These are phyloP conservation scores for Suillus cothurnatus DNA, from an alignment of 768 basidiomycete genomes.

Conservation along the genomic window DNA sequence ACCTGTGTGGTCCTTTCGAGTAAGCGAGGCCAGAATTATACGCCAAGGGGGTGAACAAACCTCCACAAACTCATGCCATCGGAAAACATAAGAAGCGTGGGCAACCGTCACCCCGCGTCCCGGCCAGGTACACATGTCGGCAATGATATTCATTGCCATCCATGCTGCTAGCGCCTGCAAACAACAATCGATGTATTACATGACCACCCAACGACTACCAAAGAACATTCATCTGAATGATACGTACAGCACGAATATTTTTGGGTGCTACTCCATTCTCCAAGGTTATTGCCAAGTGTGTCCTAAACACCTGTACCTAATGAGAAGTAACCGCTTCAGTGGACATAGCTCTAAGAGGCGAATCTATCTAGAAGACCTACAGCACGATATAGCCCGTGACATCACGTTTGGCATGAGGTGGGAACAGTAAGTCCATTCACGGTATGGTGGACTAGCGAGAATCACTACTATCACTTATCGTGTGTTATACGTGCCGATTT, in stretches of 20 bases:
- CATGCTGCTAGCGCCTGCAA: background rate
- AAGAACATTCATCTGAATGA: background rate
- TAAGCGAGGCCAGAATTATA: background rate
- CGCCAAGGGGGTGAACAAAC: background rate
- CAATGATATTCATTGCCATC: background rate
- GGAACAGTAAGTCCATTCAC: background rate
- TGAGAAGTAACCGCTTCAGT: background rate
- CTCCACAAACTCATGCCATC: background rate
- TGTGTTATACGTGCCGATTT: background rate
- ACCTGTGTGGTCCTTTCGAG: background rate
- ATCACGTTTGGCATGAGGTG: conserved; percentile 1
- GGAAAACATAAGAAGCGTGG: background rate
- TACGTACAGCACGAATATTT: too few relatives aligned
- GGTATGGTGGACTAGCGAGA: background rate
- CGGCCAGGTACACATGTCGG: background rate
- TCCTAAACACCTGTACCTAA: background rate
- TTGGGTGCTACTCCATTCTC: background rate
- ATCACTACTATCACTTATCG: background rate
- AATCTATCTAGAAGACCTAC: background rate
- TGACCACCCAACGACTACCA: background rate
- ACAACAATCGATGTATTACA: background rate
- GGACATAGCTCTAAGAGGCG: background rate
- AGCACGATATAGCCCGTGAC: background rate
- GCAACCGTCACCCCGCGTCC: background rate
- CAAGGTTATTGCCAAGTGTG: background rate